Evolutionary conservation across 1,284 basidiomycete genomes (phyloP).

Genomic region (Rugosomyces carneus): DNA sequence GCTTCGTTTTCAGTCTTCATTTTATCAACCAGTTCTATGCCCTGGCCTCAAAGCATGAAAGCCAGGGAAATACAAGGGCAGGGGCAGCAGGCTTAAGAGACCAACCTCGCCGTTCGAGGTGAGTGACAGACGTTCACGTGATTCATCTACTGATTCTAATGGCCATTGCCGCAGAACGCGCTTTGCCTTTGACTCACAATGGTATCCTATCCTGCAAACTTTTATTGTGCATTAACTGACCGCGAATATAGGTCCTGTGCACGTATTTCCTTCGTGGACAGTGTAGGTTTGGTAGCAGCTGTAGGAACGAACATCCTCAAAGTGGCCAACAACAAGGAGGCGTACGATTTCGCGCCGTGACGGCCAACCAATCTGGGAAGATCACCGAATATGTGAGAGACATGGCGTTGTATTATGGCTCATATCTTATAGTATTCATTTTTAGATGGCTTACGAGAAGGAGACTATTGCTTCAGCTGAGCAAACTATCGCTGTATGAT

Average conservation of each 20-base stretch:
- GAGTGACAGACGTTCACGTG: too few relatives aligned
- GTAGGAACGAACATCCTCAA: conserved; percentile 63
- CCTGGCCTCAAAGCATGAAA: not conserved
- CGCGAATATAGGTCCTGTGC: conserved; percentile 36
- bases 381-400: conserved; percentile 58
- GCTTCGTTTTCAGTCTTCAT: conserved; percentile 20
- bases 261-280: conserved; percentile 59
- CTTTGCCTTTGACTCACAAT: conserved; percentile 1
- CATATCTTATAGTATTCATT: not conserved
- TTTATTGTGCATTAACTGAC: not conserved
- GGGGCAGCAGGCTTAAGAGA: too few relatives aligned
- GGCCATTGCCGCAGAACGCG: too few relatives aligned
- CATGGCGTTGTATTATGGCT: not conserved
- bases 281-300: conserved; percentile 64
- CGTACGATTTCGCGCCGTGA: conserved; percentile 62
- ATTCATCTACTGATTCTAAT: too few relatives aligned
- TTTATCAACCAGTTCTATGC: not conserved
- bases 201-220: conserved; percentile 2
- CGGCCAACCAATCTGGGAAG: conserved; percentile 53
- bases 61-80: not conserved
- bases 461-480: conserved; percentile 35
- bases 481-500: conserved; percentile 27
- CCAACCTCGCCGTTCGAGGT: too few relatives aligned
- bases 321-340: conserved; percentile 24
- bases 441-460: conserved; percentile 44